Conservation (phyloP, 2,329 filamentous ascomycete genomes). For the Cordyceps farinosa region DNA sequence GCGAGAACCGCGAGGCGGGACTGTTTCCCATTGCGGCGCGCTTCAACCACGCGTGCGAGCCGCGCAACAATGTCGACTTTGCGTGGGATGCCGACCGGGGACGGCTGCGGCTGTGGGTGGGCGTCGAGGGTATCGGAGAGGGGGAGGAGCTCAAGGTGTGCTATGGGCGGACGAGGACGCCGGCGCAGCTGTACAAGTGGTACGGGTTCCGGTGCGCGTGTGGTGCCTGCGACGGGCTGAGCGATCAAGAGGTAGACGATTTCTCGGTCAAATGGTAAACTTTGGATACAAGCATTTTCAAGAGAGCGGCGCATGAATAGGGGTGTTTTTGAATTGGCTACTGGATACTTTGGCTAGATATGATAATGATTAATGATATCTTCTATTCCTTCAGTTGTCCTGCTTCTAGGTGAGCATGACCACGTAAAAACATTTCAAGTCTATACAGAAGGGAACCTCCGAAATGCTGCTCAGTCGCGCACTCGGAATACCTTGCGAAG, state of each 20-base stretch:
- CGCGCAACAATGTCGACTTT: slow-evolving; percentile 42
- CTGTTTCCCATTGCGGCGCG: slow-evolving; percentile 50
- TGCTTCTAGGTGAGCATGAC: not conserved
- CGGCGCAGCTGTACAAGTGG: slow-evolving; percentile 36
- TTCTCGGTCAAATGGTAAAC: slow-evolving; percentile 7
- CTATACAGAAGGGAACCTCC: not conserved
- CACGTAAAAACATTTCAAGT: not conserved
- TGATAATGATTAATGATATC: slow-evolving; percentile 3
- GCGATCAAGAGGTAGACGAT: slow-evolving; percentile 9
- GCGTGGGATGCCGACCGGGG: slow-evolving; percentile 33
- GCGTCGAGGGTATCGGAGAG: slow-evolving; percentile 28
- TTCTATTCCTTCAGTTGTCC: not conserved
- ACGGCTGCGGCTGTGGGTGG: slow-evolving; percentile 41
- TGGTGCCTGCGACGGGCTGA: slow-evolving; percentile 37
- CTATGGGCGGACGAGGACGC: slow-evolving; percentile 39
- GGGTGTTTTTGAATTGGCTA: not conserved
- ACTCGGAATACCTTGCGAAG: slow-evolving; percentile 1
- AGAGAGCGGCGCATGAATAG: not conserved
- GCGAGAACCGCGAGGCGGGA: slow-evolving; percentile 27
- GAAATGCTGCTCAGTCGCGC: not conserved
- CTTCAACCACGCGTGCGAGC: slow-evolving; percentile 57
- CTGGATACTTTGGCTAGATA: slow-evolving; percentile 12
- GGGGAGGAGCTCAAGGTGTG: slow-evolving; percentile 51
- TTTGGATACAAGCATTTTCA: not conserved
- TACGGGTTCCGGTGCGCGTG: slow-evolving; percentile 55